phyloP scores from a whole-genome alignment of 2,329 filamentous ascomycete genomes.

The Penicillium brevicompactum region DNA sequence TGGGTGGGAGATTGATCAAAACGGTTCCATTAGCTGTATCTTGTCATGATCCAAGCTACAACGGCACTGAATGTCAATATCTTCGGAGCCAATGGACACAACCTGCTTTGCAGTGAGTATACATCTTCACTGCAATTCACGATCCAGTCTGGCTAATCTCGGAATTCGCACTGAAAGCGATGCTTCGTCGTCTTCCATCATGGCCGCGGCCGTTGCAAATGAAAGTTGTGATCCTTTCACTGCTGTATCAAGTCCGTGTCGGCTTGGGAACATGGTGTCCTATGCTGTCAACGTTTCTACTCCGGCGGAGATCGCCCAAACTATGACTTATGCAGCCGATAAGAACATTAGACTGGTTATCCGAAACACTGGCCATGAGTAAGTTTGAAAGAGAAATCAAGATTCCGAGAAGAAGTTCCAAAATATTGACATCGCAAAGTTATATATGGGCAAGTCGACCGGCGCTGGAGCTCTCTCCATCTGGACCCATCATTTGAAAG shows the following conservation, averaged over 20 bases:
- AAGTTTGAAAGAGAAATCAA: conserved; percentile 2
- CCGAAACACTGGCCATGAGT: conserved; percentile 14
- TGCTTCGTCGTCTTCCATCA: conserved; percentile 51
- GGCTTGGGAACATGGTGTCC: conserved; percentile 26
- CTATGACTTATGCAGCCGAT: background rate
- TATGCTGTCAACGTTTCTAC: conserved; percentile 38
- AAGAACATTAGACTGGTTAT: conserved; percentile 9
- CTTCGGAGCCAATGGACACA: conserved; percentile 22
- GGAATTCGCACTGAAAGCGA: conserved; percentile 54
- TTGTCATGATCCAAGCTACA: conserved; percentile 20
- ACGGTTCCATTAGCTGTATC: conserved; percentile 26
- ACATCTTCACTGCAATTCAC: conserved; percentile 28
- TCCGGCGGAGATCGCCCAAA: background rate
- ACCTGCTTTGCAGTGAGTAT: conserved; percentile 27
- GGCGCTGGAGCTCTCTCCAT: background rate
- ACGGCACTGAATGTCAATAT: conserved; percentile 1
- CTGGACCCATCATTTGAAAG: background rate
- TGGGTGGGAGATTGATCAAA: conserved; percentile 32
- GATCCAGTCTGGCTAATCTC: conserved; percentile 16
- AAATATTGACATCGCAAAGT: background rate
- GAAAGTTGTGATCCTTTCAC: conserved; percentile 45
- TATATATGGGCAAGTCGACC: conserved; percentile 23
- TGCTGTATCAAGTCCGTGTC: conserved; percentile 27
- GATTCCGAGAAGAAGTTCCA: background rate
- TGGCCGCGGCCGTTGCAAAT: conserved; percentile 41